Percentiles rank a stretch among this genome's conserved stretches.
Conservation (phyloP, 139 green algal species). For the Chlamydomonas schloesseri region DNA sequence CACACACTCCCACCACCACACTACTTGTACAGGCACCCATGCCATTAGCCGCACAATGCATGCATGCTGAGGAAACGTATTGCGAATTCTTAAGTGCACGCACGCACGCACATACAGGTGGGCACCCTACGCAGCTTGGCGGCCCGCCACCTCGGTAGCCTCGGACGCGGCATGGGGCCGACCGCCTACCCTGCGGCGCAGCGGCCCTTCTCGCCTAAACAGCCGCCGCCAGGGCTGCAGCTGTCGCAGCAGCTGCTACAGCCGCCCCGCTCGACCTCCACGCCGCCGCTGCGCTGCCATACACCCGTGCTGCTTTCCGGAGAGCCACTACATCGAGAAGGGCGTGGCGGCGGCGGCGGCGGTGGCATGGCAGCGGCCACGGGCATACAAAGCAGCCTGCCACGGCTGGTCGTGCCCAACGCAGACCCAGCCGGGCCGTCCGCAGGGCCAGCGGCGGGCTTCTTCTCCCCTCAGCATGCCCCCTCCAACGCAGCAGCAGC, state of each 20-base stretch:
- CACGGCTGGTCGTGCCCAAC: not conserved
- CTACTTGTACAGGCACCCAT: too few species aligned
- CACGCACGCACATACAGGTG: constrained; percentile 5
- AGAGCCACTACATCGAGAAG: too few species aligned
- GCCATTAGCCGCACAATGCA: too few species aligned
- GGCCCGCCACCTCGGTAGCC: not conserved
- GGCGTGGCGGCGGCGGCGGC: too few species aligned
- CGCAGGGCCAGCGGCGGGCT: too few species aligned
- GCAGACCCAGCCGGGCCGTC: not conserved
- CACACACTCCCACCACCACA: too few species aligned
- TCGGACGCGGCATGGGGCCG: not conserved
- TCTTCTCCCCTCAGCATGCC: too few species aligned
- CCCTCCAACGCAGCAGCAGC: too few species aligned
- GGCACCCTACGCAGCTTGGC: not conserved
- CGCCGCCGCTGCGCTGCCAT: not conserved
- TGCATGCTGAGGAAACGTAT: too few species aligned
- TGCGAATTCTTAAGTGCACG: too few species aligned
- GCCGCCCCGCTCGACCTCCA: constrained; percentile 17
- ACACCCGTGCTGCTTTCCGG: not conserved
- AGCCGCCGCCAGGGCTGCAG: not conserved
- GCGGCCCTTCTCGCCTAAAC: not conserved
- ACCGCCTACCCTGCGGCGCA: too few species aligned
- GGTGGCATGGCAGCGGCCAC: not conserved
- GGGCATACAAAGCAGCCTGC: not conserved
- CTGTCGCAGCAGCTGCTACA: not conserved